phyloP scores from a whole-genome alignment of 306 rosid genomes.

The Cicer arietinum region DNA sequence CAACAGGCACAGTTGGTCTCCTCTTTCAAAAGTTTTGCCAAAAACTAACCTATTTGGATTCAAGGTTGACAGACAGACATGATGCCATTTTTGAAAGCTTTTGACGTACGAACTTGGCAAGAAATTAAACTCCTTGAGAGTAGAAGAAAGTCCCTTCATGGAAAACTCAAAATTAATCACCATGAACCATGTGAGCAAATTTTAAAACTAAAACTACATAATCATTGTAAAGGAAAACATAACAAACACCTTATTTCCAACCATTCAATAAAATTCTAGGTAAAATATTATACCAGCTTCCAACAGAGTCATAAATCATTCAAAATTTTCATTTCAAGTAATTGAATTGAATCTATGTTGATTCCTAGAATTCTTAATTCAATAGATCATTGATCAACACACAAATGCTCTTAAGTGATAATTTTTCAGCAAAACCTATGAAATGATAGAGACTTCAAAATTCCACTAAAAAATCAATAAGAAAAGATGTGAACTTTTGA shows the following conservation, averaged over 20 bases:
- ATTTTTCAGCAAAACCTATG: background rate
- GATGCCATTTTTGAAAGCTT: slow-evolving; percentile 45
- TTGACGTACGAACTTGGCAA: slow-evolving; percentile 44
- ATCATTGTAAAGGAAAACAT: background rate
- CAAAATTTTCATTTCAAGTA: slow-evolving; percentile 22
- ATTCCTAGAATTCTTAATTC: slow-evolving; percentile 13
- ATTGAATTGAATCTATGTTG: background rate
- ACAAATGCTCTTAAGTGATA: background rate
- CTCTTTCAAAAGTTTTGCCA: slow-evolving; percentile 45
- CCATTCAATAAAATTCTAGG: background rate
- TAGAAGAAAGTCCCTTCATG: slow-evolving; percentile 56
- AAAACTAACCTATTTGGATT: slow-evolving; percentile 41
- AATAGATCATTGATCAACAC: background rate
- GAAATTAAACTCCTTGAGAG: slow-evolving; percentile 48
- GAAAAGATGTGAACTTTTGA: background rate
- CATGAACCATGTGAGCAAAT: background rate
- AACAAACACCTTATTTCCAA: slow-evolving; percentile 25
- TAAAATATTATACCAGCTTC: slow-evolving; percentile 6
- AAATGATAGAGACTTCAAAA: background rate
- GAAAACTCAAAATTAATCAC: slow-evolving; percentile 39
- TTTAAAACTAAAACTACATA: background rate
- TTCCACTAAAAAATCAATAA: slow-evolving; percentile 1
- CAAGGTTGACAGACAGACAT: slow-evolving; percentile 44
- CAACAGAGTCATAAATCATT: slow-evolving; percentile 9
- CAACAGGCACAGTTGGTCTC: slow-evolving; percentile 31